These are phyloP conservation scores for Kazachstania sp. DNA, from an alignment of 1,139 yeast genomes.

Conservation along the genomic window DNA sequence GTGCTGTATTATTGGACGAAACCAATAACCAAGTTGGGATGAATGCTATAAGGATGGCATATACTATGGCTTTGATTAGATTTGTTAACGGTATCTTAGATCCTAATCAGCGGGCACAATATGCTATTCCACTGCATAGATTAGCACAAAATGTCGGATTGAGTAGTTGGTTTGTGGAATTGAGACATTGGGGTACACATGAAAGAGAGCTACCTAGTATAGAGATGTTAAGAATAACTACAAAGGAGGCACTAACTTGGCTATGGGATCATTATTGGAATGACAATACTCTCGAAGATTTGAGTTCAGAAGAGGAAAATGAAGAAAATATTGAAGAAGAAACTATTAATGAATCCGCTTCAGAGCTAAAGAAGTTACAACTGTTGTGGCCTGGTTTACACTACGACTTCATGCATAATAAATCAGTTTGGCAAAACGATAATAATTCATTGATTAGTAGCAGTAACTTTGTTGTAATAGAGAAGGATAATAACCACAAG, in stretches of 20 bases:
- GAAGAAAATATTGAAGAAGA: constrained; percentile 26
- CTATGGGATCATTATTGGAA: constrained; percentile 68
- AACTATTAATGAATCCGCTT: constrained; percentile 10
- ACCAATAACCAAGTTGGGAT: constrained; percentile 8
- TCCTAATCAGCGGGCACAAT: constrained; percentile 71
- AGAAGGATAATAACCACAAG: neutral
- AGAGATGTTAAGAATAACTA: constrained; percentile 51
- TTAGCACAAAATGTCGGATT: constrained; percentile 62
- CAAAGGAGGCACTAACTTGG: constrained; percentile 65
- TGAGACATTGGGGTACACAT: constrained; percentile 88
- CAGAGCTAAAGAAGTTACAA: constrained; percentile 4
- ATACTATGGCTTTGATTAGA: constrained; percentile 65
- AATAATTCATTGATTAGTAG: constrained; percentile 16
- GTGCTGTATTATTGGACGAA: constrained; percentile 44
- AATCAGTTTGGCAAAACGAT: constrained; percentile 16
- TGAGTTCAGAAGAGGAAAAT: constrained; percentile 22
- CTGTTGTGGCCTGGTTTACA: constrained; percentile 6
- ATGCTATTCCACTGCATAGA: constrained; percentile 69
- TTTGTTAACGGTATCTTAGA: constrained; percentile 91
- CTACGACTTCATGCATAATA: constrained; percentile 26
- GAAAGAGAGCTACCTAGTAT: constrained; percentile 65
- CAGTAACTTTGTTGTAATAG: constrained; percentile 13
- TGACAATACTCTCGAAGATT: constrained; percentile 25
- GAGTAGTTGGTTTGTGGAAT: constrained; percentile 81
- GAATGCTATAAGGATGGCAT: constrained; percentile 13